Evolutionary conservation across 768 basidiomycete species (phyloP).

Genomic region (Peribolospora baueri): DNA sequence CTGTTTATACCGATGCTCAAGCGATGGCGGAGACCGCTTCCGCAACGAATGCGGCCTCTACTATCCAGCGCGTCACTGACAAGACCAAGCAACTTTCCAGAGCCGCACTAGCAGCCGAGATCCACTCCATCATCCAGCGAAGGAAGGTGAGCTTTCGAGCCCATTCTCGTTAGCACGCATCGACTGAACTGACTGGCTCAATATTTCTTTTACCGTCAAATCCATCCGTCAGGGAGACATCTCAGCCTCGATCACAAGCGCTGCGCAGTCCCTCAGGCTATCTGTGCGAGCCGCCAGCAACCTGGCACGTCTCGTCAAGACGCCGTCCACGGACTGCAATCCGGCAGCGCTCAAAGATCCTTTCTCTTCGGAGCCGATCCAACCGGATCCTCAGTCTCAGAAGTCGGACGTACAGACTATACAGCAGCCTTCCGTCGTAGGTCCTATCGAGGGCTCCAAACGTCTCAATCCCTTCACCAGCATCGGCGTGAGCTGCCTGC

Average conservation of each 20-base stretch:
- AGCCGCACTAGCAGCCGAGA: slow-evolving; percentile 44
- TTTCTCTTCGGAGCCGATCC: not conserved
- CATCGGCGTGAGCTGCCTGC: not conserved
- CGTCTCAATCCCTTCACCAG: not conserved
- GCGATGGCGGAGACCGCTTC: slow-evolving; percentile 24
- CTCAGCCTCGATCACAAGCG: slow-evolving; percentile 24
- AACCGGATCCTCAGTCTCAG: not conserved
- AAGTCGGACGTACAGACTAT: slow-evolving; percentile 13
- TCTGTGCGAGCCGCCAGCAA: slow-evolving; percentile 13
- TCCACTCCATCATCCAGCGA: slow-evolving; percentile 43
- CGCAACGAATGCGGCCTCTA: slow-evolving; percentile 29
- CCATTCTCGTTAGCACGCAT: slow-evolving; percentile 34
- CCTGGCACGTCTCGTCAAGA: slow-evolving; percentile 10
- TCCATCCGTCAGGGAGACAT: slow-evolving; percentile 34
- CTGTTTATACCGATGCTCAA: slow-evolving; percentile 9
- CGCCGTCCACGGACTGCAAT: slow-evolving; percentile 6
- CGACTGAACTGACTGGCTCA: slow-evolving; percentile 32
- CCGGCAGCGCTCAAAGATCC: slow-evolving; percentile 11
- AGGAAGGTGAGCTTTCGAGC: slow-evolving; percentile 28
- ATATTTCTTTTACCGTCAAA: slow-evolving; percentile 44
- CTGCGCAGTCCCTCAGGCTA: slow-evolving; percentile 13
- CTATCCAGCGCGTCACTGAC: slow-evolving; percentile 32
- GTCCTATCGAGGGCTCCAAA: slow-evolving; percentile 28
- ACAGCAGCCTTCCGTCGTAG: slow-evolving; percentile 41
- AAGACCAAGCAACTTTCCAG: slow-evolving; percentile 39